Evolutionary conservation across 495 filamentous ascomycete genomes (phyloP).

Genomic region (Xylaria scruposa): DNA sequence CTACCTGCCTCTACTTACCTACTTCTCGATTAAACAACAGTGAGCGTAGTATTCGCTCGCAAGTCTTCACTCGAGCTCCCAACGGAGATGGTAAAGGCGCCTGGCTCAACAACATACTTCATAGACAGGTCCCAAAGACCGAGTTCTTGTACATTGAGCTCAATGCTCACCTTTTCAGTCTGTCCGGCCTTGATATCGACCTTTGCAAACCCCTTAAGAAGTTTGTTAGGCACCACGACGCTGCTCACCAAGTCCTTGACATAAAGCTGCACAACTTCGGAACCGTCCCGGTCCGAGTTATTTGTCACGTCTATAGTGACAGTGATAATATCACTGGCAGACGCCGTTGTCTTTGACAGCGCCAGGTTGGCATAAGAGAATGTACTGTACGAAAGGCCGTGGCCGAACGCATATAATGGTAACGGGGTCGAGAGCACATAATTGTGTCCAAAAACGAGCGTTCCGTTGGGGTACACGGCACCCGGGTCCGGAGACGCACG

Average conservation of each 20-base stretch:
- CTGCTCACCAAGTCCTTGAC: conserved; percentile 65
- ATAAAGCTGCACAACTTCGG: conserved; percentile 75
- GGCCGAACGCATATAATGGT: conserved; percentile 72
- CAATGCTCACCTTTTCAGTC: conserved; percentile 62
- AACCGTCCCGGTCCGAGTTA: conserved; percentile 59
- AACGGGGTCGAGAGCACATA: conserved; percentile 66
- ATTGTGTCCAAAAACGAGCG: conserved; percentile 67
- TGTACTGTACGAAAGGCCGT: conserved; percentile 69
- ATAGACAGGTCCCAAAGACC: conserved; percentile 67
- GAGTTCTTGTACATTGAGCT: conserved; percentile 57
- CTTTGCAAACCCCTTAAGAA: conserved; percentile 75
- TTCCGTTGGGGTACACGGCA: conserved; percentile 57
- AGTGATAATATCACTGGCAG: conserved; percentile 55
- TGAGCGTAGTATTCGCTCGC: conserved; percentile 61
- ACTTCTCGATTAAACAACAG: conserved; percentile 40
- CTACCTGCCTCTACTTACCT: neutral
- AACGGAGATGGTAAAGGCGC: conserved; percentile 64
- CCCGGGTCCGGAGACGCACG: conserved; percentile 60
- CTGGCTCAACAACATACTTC: conserved; percentile 74
- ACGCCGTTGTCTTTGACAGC: conserved; percentile 52
- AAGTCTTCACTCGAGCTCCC: conserved; percentile 65
- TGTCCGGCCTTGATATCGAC: conserved; percentile 65
- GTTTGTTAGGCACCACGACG: conserved; percentile 69
- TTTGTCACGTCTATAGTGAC: conserved; percentile 66
- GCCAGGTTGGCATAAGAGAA: conserved; percentile 62